A percentile compares a stretch with the other conserved stretches of the same genome.
Conservation (phyloP, 495 filamentous ascomycete genomes). For the Talaromyces trachyspermus region DNA sequence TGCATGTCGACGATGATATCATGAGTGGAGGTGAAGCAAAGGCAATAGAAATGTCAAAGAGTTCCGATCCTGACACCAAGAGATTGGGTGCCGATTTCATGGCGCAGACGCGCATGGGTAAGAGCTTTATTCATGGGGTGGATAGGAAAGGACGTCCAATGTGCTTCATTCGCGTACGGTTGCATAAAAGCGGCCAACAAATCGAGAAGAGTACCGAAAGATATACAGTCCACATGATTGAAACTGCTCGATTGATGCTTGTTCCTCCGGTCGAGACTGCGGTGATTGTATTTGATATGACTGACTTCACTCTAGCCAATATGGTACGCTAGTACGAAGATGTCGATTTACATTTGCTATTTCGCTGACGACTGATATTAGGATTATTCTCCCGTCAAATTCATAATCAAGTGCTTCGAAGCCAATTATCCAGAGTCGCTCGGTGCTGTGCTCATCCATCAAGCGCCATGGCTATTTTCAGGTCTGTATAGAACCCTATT, state of each 20-base stretch:
- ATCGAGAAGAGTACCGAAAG: conserved; percentile 70
- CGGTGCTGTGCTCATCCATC: conserved; percentile 90
- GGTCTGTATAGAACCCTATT: conserved; percentile 42
- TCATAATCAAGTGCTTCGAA: conserved; percentile 99
- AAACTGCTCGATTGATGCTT: conserved; percentile 81
- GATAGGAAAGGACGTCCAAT: conserved; percentile 84
- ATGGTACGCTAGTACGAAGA: conserved; percentile 54
- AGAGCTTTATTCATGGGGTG: conserved; percentile 83
- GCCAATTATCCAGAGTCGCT: conserved; percentile 95
- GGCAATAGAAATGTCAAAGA: conserved; percentile 52
- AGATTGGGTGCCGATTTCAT: conserved; percentile 77
- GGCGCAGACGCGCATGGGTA: conserved; percentile 80
- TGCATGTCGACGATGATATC: conserved; percentile 81
- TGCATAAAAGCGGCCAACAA: conserved; percentile 80
- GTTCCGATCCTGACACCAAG: conserved; percentile 44
- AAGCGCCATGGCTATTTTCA: conserved; percentile 95
- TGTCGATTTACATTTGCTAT: not conserved
- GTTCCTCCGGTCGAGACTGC: conserved; percentile 80
- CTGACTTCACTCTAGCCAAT: conserved; percentile 82
- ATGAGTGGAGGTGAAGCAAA: conserved; percentile 69
- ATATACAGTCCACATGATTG: conserved; percentile 91
- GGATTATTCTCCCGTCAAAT: conserved; percentile 95
- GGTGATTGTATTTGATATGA: conserved; percentile 93
- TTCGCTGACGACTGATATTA: conserved; percentile 19
- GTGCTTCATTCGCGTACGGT: conserved; percentile 72